Evolutionary conservation across 164 flowering plant genomes (phyloP).

Genomic region (Vitis labrusca): DNA sequence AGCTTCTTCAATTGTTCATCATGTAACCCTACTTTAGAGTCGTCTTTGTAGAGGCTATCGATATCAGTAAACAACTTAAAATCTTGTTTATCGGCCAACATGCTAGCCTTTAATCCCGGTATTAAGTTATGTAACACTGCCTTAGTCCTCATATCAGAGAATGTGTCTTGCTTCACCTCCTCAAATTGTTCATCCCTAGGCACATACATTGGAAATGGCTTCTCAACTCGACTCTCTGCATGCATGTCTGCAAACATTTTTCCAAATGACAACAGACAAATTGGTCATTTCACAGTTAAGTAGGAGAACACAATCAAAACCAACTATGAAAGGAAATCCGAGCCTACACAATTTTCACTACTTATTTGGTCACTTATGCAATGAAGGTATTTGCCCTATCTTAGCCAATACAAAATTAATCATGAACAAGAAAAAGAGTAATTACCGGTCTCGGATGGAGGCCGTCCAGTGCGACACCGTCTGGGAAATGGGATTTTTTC

Average conservation of each 20-base stretch:
- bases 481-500: conserved; percentile 71
- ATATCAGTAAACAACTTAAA: conserved; percentile 75
- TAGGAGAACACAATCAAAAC: not conserved
- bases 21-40: conserved; percentile 65
- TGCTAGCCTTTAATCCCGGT: conserved; percentile 67
- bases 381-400: no score
- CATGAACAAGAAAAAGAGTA: not conserved
- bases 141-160: conserved; percentile 64
- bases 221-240: conserved; percentile 83
- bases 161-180: conserved; percentile 69
- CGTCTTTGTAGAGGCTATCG: conserved; percentile 79
- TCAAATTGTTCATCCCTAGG: conserved; percentile 97
- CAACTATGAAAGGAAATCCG: no score
- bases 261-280: no score
- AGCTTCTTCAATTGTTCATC: conserved; percentile 73
- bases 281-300: not conserved
- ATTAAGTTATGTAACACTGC: conserved; percentile 80
- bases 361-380: no score
- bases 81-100: conserved; percentile 65
- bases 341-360: no score
- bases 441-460: conserved; percentile 69
- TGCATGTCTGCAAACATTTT: conserved; percentile 42
- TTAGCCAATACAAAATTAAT: no score
- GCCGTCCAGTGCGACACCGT: conserved; percentile 91
- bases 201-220: conserved; percentile 85